Percentiles rank a stretch among this genome's conserved stretches.
Evolutionary conservation across 1,284 basidiomycete genomes (phyloP).

Genomic region (Agaricales sp.): DNA sequence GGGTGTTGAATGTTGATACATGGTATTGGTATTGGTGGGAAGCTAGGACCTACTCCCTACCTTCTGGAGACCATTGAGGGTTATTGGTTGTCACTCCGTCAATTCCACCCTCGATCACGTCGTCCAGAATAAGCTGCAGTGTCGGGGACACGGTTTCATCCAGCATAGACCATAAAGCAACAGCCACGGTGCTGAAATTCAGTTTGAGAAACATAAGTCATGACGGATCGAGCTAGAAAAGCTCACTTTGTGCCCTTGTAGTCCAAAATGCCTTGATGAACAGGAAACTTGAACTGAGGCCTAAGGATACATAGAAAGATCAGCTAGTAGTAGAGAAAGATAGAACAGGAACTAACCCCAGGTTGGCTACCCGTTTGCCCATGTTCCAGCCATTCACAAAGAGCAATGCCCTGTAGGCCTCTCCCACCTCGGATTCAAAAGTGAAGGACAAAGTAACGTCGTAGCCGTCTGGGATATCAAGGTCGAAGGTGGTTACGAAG

Average conservation of each 20-base stretch:
- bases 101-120: slow-evolving; percentile 54
- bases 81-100: background rate
- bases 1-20: too few relatives aligned
- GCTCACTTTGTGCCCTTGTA: slow-evolving; percentile 61
- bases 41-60: too few relatives aligned
- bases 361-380: slow-evolving; percentile 64
- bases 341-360: slow-evolving; percentile 28
- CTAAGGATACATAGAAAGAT: slow-evolving; percentile 20
- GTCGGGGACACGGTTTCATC: slow-evolving; percentile 36
- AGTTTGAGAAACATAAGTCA: slow-evolving; percentile 2
- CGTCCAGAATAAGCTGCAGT: slow-evolving; percentile 45
- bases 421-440: slow-evolving; percentile 42
- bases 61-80: background rate
- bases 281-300: slow-evolving; percentile 70
- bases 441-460: slow-evolving; percentile 62
- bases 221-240: background rate
- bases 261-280: slow-evolving; percentile 66
- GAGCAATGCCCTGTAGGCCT: slow-evolving; percentile 61
- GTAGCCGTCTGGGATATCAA: slow-evolving; percentile 44
- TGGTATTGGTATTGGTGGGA: too few relatives aligned
- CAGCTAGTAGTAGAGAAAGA: background rate
- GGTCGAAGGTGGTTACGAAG: slow-evolving; percentile 63
- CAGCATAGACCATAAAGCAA: slow-evolving; percentile 63
- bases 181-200: slow-evolving; percentile 48
- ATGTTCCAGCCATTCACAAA: slow-evolving; percentile 86